A percentile compares a stretch with the other conserved stretches of the same genome.
These are phyloP conservation scores for Leptographium procerum DNA, from an alignment of 2,329 filamentous ascomycete species.

Conservation along the genomic window DNA sequence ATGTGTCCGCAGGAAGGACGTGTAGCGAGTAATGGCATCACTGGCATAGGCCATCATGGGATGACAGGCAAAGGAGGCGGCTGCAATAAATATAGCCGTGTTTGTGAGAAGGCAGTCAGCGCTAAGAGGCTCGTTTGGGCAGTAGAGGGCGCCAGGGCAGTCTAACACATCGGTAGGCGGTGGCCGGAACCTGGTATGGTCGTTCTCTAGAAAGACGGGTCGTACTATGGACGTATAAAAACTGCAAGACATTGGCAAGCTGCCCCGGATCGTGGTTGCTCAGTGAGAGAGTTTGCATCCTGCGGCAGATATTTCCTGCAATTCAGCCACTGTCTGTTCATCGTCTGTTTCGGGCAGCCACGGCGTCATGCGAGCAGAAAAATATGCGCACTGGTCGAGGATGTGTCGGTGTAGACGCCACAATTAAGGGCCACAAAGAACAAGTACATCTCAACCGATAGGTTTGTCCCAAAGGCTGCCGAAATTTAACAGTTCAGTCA, in stretches of 20 bases:
- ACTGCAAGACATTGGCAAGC: slow-evolving; percentile 15
- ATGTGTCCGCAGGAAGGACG: slow-evolving; percentile 12
- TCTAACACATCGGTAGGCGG: not conserved
- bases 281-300: slow-evolving; percentile 4
- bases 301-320: not conserved
- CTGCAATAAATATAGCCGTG: slow-evolving; percentile 17
- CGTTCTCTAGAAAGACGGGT: not conserved
- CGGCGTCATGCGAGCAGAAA: not conserved
- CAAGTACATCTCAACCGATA: slow-evolving; percentile 5
- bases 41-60: slow-evolving; percentile 27
- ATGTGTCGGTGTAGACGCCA: slow-evolving; percentile 10
- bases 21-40: slow-evolving; percentile 42
- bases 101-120: slow-evolving; percentile 13
- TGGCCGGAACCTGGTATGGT: too few species aligned
- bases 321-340: not conserved
- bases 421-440: slow-evolving; percentile 1
- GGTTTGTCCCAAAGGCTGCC: not conserved
- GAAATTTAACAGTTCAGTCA: not conserved
- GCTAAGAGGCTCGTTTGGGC: slow-evolving; percentile 9
- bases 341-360: not conserved
- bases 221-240: slow-evolving; percentile 18
- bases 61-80: slow-evolving; percentile 13
- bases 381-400: slow-evolving; percentile 6
- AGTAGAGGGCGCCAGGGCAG: slow-evolving; percentile 10
- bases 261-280: slow-evolving; percentile 10